phyloP scores from a whole-genome alignment of 257 asterid genomes.

The Osmanthus fragrans region DNA sequence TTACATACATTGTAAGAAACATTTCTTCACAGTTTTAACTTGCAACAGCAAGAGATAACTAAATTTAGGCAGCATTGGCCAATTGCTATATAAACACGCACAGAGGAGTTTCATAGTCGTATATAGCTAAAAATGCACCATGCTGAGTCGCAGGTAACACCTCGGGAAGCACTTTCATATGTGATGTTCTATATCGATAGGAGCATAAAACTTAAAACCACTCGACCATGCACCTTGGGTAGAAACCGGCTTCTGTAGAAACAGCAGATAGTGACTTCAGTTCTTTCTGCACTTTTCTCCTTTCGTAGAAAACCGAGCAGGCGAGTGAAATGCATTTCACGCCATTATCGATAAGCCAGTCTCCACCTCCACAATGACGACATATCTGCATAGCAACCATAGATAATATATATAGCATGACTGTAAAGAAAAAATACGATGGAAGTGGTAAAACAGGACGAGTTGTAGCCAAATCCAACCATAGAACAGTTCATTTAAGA shows the following conservation, averaged over 20 bases:
- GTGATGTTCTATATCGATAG: neutral
- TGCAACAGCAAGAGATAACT: neutral
- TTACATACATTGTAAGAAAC: too few species aligned
- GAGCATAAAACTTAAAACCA: slow-evolving; percentile 47
- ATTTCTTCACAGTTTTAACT: neutral
- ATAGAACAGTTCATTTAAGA: too few species aligned
- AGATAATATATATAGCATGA: neutral
- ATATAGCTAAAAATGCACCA: neutral
- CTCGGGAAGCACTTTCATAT: too few species aligned
- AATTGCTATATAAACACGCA: neutral
- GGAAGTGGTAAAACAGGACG: neutral
- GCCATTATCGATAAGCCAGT: slow-evolving; percentile 80
- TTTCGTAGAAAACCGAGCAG: slow-evolving; percentile 81
- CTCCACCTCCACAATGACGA: slow-evolving; percentile 96
- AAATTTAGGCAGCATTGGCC: neutral
- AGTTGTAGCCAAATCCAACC: neutral
- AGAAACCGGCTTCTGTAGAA: slow-evolving; percentile 57
- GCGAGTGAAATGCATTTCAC: slow-evolving; percentile 87
- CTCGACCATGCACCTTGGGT: slow-evolving; percentile 74
- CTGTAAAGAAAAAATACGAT: neutral
- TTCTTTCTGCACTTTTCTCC: slow-evolving; percentile 83
- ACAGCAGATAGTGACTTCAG: slow-evolving; percentile 64
- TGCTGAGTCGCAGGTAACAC: too few species aligned
- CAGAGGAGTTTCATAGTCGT: too few species aligned
- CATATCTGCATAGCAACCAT: slow-evolving; percentile 57